phyloP scores from a whole-genome alignment of 495 filamentous ascomycete genomes.

The Neurospora sp. region DNA sequence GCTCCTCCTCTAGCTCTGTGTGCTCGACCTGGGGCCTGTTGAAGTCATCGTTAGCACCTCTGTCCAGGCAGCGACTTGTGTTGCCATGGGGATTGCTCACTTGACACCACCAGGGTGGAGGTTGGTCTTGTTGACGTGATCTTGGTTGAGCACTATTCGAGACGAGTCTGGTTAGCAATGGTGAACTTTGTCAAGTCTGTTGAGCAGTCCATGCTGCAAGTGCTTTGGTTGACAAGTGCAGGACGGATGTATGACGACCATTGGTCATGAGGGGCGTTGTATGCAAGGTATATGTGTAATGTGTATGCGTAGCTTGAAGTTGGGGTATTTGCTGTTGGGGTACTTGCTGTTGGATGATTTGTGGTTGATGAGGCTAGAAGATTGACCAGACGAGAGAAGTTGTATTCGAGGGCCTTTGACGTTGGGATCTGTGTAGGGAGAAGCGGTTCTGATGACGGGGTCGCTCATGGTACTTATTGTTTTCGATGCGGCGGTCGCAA shows the following conservation, averaged over 20 bases:
- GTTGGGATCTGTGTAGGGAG: conserved; percentile 39
- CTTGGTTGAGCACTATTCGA: conserved; percentile 50
- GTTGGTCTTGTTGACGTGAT: conserved; percentile 77
- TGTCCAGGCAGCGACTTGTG: conserved; percentile 6
- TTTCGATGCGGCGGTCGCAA: conserved; percentile 5
- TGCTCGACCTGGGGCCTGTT: conserved; percentile 71
- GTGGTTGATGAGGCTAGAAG: conserved; percentile 3
- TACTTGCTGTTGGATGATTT: conserved; percentile 32
- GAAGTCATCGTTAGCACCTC: conserved; percentile 5
- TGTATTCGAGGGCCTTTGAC: conserved; percentile 38
- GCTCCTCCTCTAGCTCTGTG: conserved; percentile 92
- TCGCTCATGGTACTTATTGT: conserved; percentile 39
- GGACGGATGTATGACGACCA: not conserved
- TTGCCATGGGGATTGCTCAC: conserved; percentile 45
- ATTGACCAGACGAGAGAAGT: conserved; percentile 24
- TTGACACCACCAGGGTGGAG: conserved; percentile 85
- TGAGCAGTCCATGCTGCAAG: conserved; percentile 27
- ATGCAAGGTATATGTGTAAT: not conserved
- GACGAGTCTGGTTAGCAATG: not conserved
- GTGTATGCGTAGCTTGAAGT: not conserved
- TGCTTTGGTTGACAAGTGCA: not conserved
- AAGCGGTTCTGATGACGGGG: conserved; percentile 37
- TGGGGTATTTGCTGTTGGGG: conserved; percentile 30
- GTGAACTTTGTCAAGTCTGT: conserved; percentile 21
- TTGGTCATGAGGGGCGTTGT: not conserved